Base-by-base conservation (phyloP, 2,329 filamentous ascomycete genomes). In the Kalmusia sp. region DNA sequence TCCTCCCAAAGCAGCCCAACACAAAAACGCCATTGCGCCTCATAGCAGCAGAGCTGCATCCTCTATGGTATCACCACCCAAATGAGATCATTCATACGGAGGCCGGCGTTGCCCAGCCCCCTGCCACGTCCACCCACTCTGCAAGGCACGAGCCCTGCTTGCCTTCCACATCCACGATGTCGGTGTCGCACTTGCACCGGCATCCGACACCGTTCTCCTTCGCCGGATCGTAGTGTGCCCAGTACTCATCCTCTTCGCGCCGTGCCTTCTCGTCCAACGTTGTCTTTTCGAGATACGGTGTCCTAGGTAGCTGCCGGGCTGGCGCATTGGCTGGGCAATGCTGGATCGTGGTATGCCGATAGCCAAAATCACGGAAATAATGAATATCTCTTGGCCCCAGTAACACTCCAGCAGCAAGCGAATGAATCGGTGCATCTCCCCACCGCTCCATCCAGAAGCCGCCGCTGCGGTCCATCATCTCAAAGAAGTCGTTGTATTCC, bases 391-490 rank as follows among this genome's bases (percentile, higher is more conserved):
- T 81, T 40, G 90, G 87, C 2, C 86, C 83, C 27, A 99, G 84
- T 14, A 99, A 87, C 28, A 89, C 90, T 63, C 95, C 95, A 22
- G 95, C 93, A 24, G 95, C 95, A 46, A 99, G 89, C 31, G 95
- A 99, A 79, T 99, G 95, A 65, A 99, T 97, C 12, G 95, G 95
- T 52, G 95, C 95, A 77, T 99, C 95, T 77, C 95, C 95, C 95
- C 95, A 99, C 91, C 95, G 84, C 80, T 99, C 95, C 87, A 96
- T 97, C 95, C 95, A 99, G 79, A 99, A 99, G 41, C 95, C 95
- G 61, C 95, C 95, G 72, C 93, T 97, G 58, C 88, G 88, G 73
- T 99, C 95, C 93, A 99, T 97, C 89, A 96, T 96, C 69, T 97
- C 83, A 76, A 99, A 99, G 76, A 99, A 99, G 62, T 97, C 95